These are phyloP conservation scores for Bidens hawaiensis DNA, from an alignment of 140 eudicot genomes.

Conservation along the genomic window DNA sequence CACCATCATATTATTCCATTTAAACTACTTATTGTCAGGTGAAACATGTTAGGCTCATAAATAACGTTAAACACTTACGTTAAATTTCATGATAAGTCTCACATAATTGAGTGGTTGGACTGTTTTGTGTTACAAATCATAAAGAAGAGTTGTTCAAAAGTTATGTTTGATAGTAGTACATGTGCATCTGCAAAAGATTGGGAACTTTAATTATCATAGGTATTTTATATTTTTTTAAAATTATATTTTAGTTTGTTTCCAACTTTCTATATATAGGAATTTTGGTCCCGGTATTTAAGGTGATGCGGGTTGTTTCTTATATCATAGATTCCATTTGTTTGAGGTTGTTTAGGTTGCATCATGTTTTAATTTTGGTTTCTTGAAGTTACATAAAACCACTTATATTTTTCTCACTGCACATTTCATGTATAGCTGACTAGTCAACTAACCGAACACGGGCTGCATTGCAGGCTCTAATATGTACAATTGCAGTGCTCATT, in stretches of 20 bases:
- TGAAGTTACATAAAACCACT: background rate
- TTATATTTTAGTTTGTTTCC: background rate
- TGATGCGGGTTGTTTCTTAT: background rate
- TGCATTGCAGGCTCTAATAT: slow-evolving; percentile 53
- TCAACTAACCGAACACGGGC: slow-evolving; percentile 1
- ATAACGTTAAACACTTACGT: background rate
- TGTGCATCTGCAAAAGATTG: too few species aligned
- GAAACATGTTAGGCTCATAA: slow-evolving; percentile 9
- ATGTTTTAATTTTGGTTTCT: background rate
- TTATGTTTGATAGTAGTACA: background rate
- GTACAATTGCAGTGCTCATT: slow-evolving; percentile 42
- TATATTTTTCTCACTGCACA: slow-evolving; percentile 3
- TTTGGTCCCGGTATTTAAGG: background rate
- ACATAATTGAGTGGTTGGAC: slow-evolving; percentile 13
- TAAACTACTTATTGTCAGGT: background rate
- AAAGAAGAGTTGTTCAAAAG: background rate
- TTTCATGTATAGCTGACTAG: background rate
- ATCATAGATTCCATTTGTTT: background rate
- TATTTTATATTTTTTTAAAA: background rate
- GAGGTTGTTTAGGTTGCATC: background rate
- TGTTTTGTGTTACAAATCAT: background rate
- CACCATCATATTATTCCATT: background rate
- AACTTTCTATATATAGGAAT: background rate
- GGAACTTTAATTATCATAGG: too few species aligned
- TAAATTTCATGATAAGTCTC: background rate